Evolutionary conservation across 345 rosid species (phyloP).

Genomic region (Linum usitatissimum): DNA sequence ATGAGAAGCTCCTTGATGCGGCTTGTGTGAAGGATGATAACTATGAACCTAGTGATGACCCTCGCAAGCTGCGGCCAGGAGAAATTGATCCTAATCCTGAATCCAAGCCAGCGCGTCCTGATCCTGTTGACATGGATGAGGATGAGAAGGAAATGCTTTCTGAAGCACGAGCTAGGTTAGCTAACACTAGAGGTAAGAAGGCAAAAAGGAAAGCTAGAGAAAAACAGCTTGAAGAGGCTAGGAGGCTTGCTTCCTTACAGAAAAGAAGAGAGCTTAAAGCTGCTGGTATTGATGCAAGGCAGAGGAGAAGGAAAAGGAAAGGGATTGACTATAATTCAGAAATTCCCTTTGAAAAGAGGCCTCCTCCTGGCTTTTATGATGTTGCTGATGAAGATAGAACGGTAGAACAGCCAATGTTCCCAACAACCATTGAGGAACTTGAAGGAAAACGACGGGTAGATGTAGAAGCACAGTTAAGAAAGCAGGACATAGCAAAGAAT

Average conservation of each 20-base stretch:
- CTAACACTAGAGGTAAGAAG: constrained; percentile 94
- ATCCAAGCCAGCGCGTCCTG: constrained; percentile 98
- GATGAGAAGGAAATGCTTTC: constrained; percentile 99
- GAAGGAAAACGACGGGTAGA: constrained; percentile 94
- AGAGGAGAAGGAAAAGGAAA: constrained; percentile 75
- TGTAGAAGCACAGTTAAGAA: constrained; percentile 73
- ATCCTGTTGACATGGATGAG: constrained; percentile 99
- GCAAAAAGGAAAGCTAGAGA: constrained; percentile 98
- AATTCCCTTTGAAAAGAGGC: constrained; percentile 94
- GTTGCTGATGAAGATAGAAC: constrained; percentile 82
- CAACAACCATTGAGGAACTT: constrained; percentile 87
- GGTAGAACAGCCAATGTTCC: constrained; percentile 67
- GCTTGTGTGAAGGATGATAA: constrained; percentile 96
- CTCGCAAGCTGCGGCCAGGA: constrained; percentile 91
- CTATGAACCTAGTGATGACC: constrained; percentile 92
- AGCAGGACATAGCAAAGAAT: constrained; percentile 74
- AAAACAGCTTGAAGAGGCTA: constrained; percentile 96
- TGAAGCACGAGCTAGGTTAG: constrained; percentile 92
- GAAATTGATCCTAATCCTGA: constrained; percentile 98
- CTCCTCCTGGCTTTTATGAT: constrained; percentile 90
- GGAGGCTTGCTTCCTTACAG: constrained; percentile 98
- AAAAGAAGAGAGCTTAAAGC: constrained; percentile 96
- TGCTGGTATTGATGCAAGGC: constrained; percentile 83
- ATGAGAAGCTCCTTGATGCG: constrained; percentile 94
- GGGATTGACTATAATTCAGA: constrained; percentile 97